Evolutionary conservation across 2,329 filamentous ascomycete genomes (phyloP), one percentile per base, ranked within the genome.

Genomic region (Arthroderma sp.): DNA sequence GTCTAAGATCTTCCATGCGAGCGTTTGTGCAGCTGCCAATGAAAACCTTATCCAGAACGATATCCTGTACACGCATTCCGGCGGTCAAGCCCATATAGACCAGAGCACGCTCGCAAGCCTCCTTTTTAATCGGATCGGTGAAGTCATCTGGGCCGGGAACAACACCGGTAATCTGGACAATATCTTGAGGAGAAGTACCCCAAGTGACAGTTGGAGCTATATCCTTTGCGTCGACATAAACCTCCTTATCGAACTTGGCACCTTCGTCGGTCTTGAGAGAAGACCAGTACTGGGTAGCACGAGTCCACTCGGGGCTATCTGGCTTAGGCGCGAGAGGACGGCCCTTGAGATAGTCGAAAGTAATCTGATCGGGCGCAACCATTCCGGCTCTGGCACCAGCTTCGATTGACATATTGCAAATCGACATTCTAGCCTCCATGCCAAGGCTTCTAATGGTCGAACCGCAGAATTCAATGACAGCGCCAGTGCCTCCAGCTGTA

Each of bases 401-500:
- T 72, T 98, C 91, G 55, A 96, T 95, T 9, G 88, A 87, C 91
- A 96, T 96, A 72, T 98, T 98, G 73, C 91, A 96, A 63, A 98
- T 94, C 51, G 88, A 95, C 91, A 98, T 96, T 54, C 91, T 80
- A 37, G 89, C 91, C 68, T 96, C 91, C 78, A 98, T 94, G 66
- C 86, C 94, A 56, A 96, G 73, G 50, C 68, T 70, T 55, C 86
- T 80, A 61, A 98, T 95, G 50, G 91, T 86, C 42, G 88, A 94
- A 48, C 91, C 91, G 61, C 87, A 94, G 71, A 89, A 98, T 70
- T 98, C 91, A 57, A 98, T 95, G 53, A 96, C 91, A 43, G 83
- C 82, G 50, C 89, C 88, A 46, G 83, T 96, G 56, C 91, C 91
- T 63, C 89, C 91, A 50, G 91, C 91, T 27, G 91, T 96, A 57